Evolutionary conservation across 2,329 filamentous ascomycete genomes (phyloP).

Genomic region (Hysterium pulicare): DNA sequence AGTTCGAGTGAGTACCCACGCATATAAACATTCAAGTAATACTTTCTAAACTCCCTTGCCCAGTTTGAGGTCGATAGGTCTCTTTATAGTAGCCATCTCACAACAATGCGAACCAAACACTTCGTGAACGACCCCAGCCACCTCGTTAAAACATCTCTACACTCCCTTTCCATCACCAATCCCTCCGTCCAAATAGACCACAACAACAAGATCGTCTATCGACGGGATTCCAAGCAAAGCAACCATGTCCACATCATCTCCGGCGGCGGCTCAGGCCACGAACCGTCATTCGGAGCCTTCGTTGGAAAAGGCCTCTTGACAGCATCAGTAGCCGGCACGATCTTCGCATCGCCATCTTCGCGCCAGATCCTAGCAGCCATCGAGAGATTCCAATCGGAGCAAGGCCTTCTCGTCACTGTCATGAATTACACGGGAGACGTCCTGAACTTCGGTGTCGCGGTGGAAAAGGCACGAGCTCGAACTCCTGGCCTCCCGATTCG

Average conservation of each 20-base stretch:
- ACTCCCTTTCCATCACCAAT: not conserved
- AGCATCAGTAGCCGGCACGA: slow-evolving; percentile 76
- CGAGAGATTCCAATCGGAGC: slow-evolving; percentile 62
- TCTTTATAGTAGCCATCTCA: too few species aligned
- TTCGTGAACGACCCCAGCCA: not conserved
- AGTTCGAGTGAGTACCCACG: too few species aligned
- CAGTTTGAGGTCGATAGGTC: too few species aligned
- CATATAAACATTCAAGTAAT: too few species aligned
- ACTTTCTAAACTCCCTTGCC: too few species aligned
- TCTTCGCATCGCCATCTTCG: slow-evolving; percentile 73
- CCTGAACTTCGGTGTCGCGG: slow-evolving; percentile 83
- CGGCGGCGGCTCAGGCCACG: slow-evolving; percentile 81
- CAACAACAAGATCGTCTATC: not conserved
- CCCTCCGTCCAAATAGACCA: not conserved
- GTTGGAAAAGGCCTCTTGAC: slow-evolving; percentile 75
- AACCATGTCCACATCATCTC: slow-evolving; percentile 47
- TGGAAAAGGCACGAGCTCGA: slow-evolving; percentile 78
- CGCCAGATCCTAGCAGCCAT: slow-evolving; percentile 75
- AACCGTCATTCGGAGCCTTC: slow-evolving; percentile 78
- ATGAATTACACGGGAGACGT: slow-evolving; percentile 78
- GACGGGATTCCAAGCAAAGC: not conserved
- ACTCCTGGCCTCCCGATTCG: slow-evolving; percentile 63
- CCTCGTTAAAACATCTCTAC: not conserved
- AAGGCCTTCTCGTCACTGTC: slow-evolving; percentile 74
- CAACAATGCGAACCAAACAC: not conserved